Evolutionary conservation across 768 basidiomycete genomes (phyloP).

Genomic region (Kwoniella botswanensis): DNA sequence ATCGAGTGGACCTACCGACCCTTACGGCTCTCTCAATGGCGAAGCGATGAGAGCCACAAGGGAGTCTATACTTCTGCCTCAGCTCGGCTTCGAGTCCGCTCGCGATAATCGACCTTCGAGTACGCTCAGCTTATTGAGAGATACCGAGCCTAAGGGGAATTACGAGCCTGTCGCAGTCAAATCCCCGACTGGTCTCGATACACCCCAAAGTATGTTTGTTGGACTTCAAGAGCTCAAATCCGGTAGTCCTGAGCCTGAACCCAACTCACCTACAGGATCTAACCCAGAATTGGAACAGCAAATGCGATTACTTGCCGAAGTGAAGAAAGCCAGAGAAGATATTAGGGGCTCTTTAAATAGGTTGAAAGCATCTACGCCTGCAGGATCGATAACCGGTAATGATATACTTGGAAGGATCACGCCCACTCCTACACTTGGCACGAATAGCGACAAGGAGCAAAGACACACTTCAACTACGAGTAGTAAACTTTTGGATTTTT

Average conservation of each 20-base stretch:
- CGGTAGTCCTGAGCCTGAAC: neutral
- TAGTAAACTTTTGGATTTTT: constrained; percentile 5
- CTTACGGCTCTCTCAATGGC: constrained; percentile 3
- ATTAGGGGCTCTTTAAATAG: constrained; percentile 47
- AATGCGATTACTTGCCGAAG: constrained; percentile 55
- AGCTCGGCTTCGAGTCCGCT: constrained; percentile 34
- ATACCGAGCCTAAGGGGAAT: constrained; percentile 13
- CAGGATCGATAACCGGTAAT: constrained; percentile 7
- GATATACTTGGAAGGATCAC: constrained; percentile 66
- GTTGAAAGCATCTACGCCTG: constrained; percentile 27
- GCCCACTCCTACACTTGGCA: constrained; percentile 65
- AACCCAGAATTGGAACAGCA: constrained; percentile 47
- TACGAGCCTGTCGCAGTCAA: constrained; percentile 23
- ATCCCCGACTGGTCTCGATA: constrained; percentile 23
- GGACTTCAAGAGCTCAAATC: constrained; percentile 21
- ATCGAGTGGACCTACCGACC: constrained; percentile 14
- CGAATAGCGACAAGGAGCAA: constrained; percentile 38
- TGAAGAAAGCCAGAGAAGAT: constrained; percentile 43
- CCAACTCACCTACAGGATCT: neutral
- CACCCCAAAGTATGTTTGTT: constrained; percentile 10
- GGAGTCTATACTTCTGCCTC: constrained; percentile 29
- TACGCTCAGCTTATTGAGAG: constrained; percentile 32
- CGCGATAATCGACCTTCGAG: constrained; percentile 13
- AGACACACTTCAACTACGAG: constrained; percentile 3
- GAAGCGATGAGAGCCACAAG: constrained; percentile 7